phyloP scores from a whole-genome alignment of 495 filamentous ascomycete species.

The Bacidia rubella region DNA sequence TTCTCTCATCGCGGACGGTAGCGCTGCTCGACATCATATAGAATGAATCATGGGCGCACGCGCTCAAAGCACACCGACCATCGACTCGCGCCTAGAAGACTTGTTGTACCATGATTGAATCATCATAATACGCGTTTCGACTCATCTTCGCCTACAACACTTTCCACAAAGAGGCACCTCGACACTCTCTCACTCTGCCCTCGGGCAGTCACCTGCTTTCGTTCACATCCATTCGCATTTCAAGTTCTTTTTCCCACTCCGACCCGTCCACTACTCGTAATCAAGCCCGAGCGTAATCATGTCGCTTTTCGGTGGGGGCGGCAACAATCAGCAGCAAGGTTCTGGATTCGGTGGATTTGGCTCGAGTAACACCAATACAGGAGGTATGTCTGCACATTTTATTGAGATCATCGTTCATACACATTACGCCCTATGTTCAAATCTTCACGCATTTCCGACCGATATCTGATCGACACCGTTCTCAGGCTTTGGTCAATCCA shows the following conservation, averaged over 20 bases:
- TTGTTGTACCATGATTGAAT: not conserved
- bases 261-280: not conserved
- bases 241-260: not conserved
- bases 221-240: too few species aligned
- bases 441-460: not conserved
- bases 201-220: too few species aligned
- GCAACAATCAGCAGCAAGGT: slow-evolving; percentile 36
- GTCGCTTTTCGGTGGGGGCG: slow-evolving; percentile 49
- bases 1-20: too few species aligned
- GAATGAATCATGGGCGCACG: not conserved
- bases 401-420: not conserved
- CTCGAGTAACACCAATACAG: slow-evolving; percentile 35
- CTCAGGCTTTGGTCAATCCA: slow-evolving; percentile 46
- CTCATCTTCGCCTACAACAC: not conserved
- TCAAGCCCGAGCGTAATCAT: slow-evolving; percentile 15
- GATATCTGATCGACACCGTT: slow-evolving; percentile 1
- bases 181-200: not conserved
- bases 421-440: not conserved
- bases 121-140: not conserved
- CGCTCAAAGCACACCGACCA: not conserved
- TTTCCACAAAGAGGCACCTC: not conserved
- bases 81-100: not conserved
- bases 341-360: slow-evolving; percentile 44
- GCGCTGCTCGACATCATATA: not conserved
- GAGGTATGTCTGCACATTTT: slow-evolving; percentile 25